Evolutionary conservation across 192 early-diverging fungal species (phyloP).

Genomic region (Haplosporangium gracile): DNA sequence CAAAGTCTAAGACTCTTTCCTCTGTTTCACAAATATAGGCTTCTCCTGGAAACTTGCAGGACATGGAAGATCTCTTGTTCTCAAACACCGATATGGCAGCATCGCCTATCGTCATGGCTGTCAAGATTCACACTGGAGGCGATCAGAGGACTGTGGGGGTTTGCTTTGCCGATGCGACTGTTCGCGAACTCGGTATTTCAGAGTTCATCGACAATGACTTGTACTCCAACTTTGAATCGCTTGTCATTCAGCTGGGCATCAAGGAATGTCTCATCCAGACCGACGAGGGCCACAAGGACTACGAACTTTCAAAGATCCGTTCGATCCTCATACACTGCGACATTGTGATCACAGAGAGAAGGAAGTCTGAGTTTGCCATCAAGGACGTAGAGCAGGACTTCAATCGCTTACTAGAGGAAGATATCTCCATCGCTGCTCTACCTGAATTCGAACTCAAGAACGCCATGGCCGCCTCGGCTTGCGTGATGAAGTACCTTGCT

Average conservation of each 20-base stretch:
- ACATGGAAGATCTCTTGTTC: constrained; percentile 93
- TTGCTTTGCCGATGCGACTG: constrained; percentile 90
- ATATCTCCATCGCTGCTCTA: constrained; percentile 72
- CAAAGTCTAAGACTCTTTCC: neutral
- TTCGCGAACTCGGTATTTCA: constrained; percentile 80
- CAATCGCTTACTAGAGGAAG: constrained; percentile 78
- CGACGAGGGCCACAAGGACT: constrained; percentile 68
- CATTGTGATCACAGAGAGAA: constrained; percentile 78
- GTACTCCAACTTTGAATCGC: constrained; percentile 94
- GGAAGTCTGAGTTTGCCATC: constrained; percentile 75
- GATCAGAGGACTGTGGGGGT: constrained; percentile 87
- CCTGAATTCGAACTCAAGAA: constrained; percentile 80
- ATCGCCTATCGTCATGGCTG: constrained; percentile 86
- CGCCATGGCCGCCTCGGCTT: constrained; percentile 77
- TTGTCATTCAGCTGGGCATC: constrained; percentile 92
- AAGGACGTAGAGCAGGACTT: constrained; percentile 91
- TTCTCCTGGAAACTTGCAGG: constrained; percentile 96
- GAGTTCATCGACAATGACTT: constrained; percentile 96
- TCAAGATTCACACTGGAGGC: constrained; percentile 68
- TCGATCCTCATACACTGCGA: constrained; percentile 81
- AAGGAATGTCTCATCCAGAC: constrained; percentile 88
- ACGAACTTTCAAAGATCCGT: constrained; percentile 78
- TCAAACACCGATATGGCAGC: constrained; percentile 74
- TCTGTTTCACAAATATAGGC: constrained; percentile 61
- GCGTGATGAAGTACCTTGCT: constrained; percentile 79